Evolutionary conservation across 2,329 filamentous ascomycete genomes (phyloP).

Genomic region (Alternaria arbusti): DNA sequence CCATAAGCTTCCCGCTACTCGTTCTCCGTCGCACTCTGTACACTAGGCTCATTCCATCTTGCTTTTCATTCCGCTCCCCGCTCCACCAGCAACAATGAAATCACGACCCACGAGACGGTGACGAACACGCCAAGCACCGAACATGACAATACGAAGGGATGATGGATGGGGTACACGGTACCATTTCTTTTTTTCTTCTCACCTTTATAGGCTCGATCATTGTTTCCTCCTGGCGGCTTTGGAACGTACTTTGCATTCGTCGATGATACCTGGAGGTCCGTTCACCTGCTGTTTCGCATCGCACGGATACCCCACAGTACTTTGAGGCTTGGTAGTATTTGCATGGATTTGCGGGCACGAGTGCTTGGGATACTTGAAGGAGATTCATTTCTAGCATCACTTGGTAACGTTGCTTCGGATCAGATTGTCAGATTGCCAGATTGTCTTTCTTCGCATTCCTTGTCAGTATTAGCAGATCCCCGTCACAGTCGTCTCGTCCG

Average conservation of each 20-base stretch:
- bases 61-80: slow-evolving; percentile 11
- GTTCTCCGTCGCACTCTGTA: slow-evolving; percentile 35
- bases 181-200: slow-evolving; percentile 16
- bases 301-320: slow-evolving; percentile 20
- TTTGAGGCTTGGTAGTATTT: slow-evolving; percentile 33
- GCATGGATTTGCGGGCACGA: slow-evolving; percentile 35
- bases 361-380: slow-evolving; percentile 20
- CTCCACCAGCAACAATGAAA: slow-evolving; percentile 19
- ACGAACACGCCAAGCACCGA: slow-evolving; percentile 18
- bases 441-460: slow-evolving; percentile 13
- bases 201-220: slow-evolving; percentile 12
- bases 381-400: slow-evolving; percentile 29
- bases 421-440: slow-evolving; percentile 12
- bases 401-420: slow-evolving; percentile 25
- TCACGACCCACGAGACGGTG: slow-evolving; percentile 32
- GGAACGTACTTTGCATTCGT: slow-evolving; percentile 28
- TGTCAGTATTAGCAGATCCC: slow-evolving; percentile 14
- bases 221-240: slow-evolving; percentile 12
- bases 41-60: slow-evolving; percentile 24
- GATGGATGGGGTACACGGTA: slow-evolving; percentile 11
- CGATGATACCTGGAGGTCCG: slow-evolving; percentile 25
- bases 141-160: slow-evolving; percentile 21
- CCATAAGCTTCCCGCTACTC: slow-evolving; percentile 3
- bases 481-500: slow-evolving; percentile 20
- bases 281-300: slow-evolving; percentile 25